phyloP scores from a whole-genome alignment of 129 eudicot genomes.

The Tagetes erecta region DNA sequence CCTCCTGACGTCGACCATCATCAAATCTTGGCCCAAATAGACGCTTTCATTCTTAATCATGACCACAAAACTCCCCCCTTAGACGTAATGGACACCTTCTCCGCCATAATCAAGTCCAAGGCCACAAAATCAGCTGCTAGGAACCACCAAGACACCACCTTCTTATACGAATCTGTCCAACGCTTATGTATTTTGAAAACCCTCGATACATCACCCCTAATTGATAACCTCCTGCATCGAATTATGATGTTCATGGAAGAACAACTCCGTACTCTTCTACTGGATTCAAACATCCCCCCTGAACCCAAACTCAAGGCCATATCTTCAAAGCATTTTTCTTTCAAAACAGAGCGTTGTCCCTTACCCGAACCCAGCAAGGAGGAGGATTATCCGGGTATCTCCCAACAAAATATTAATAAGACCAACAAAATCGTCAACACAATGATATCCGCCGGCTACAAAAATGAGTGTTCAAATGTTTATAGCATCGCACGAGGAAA shows the following conservation, averaged over 20 bases:
- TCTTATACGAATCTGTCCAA: constrained; percentile 40
- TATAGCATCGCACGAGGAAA: constrained; percentile 55
- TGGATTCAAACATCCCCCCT: constrained; percentile 26
- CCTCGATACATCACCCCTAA: constrained; percentile 17
- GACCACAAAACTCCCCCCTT: constrained; percentile 51
- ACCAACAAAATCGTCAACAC: constrained; percentile 43
- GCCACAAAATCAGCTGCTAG: constrained; percentile 19
- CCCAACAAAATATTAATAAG: constrained; percentile 24
- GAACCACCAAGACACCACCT: constrained; percentile 42
- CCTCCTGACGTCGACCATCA: constrained; percentile 10
- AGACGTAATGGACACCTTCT: constrained; percentile 41
- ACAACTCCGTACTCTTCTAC: constrained; percentile 53
- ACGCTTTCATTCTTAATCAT: constrained; percentile 36
- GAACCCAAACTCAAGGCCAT: constrained; percentile 23
- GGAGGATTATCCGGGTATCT: constrained; percentile 38
- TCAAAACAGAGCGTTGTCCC: constrained; percentile 27
- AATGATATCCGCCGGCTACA: constrained; percentile 64
- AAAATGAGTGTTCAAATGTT: constrained; percentile 65
- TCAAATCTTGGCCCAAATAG: constrained; percentile 38
- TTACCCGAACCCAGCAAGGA: constrained; percentile 15
- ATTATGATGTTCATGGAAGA: constrained; percentile 70
- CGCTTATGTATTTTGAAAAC: constrained; percentile 39
- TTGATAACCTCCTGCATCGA: constrained; percentile 49
- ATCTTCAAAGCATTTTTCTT: constrained; percentile 27
- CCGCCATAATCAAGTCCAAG: constrained; percentile 36